phyloP scores from a whole-genome alignment of 2,329 filamentous ascomycete species.

The Colletotrichum sojae region DNA sequence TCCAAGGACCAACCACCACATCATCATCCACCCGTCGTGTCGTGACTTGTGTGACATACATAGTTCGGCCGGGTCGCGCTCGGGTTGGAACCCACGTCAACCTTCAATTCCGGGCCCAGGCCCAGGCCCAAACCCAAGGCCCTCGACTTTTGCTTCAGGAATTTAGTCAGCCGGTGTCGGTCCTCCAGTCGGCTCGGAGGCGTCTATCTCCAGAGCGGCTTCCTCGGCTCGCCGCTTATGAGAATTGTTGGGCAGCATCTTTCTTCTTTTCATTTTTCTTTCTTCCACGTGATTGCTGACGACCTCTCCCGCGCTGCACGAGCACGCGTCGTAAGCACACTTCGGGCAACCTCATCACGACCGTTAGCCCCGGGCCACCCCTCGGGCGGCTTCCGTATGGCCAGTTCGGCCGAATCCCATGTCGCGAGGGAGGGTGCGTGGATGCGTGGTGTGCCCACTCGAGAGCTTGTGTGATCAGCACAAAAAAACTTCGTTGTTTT shows the following conservation, averaged over 20 bases:
- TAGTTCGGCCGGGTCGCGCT: constrained; percentile 16
- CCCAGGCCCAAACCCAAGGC: not conserved
- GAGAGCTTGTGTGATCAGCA: constrained; percentile 17
- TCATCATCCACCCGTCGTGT: not conserved
- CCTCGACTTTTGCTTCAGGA: constrained; percentile 3
- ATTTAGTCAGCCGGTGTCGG: constrained; percentile 7
- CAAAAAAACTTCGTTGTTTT: not conserved
- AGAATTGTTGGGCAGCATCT: not conserved
- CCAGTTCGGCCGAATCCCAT: constrained; percentile 21
- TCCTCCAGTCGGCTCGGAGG: constrained; percentile 10
- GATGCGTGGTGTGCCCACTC: not conserved
- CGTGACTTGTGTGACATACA: constrained; percentile 15
- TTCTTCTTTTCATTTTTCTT: too few relatives aligned
- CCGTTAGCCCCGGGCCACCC: not conserved
- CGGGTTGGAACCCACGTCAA: not conserved
- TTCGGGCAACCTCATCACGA: not conserved
- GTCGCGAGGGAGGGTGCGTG: not conserved
- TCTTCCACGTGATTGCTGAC: not conserved
- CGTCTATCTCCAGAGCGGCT: not conserved
- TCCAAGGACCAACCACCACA: constrained; percentile 18
- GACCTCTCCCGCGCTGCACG: not conserved
- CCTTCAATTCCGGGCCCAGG: not conserved
- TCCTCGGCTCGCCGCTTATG: constrained; percentile 6
- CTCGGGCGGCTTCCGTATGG: not conserved
- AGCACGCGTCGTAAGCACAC: not conserved